Conservation (phyloP, 306 rosid genomes). For the Castanopsis chinensis region DNA sequence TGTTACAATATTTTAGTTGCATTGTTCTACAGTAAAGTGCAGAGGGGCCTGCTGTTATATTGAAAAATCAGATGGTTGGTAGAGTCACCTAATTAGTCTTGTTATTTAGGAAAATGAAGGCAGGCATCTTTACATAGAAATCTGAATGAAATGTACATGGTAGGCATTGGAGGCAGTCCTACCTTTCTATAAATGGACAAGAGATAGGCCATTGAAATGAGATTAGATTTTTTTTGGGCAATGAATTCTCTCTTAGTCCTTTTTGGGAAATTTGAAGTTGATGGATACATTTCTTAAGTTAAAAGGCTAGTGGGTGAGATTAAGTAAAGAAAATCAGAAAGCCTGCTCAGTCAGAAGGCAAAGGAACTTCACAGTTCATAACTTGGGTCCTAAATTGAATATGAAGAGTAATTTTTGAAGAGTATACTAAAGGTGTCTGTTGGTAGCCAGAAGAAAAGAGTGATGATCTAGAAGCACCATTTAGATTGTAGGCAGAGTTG, state of each 20-base stretch:
- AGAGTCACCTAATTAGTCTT: too few relatives aligned
- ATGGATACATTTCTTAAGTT: slow-evolving; percentile 64
- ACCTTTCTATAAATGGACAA: not conserved
- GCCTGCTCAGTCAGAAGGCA: slow-evolving; percentile 33
- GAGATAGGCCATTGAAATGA: not conserved
- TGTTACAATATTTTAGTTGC: too few relatives aligned
- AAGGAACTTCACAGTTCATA: slow-evolving; percentile 36
- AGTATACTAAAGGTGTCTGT: not conserved
- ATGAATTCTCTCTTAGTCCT: slow-evolving; percentile 10
- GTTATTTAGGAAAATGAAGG: too few relatives aligned
- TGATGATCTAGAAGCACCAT: not conserved
- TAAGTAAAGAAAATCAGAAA: slow-evolving; percentile 66
- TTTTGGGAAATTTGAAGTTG: slow-evolving; percentile 88
- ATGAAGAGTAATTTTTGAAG: not conserved
- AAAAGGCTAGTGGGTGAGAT: slow-evolving; percentile 48
- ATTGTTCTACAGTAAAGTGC: too few relatives aligned
- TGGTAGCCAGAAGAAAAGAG: too few relatives aligned
- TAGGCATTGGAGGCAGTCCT: not conserved
- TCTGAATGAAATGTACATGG: not conserved
- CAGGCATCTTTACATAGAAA: too few relatives aligned
- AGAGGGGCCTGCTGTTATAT: too few relatives aligned
- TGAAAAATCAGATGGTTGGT: too few relatives aligned
- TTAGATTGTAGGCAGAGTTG: not conserved
- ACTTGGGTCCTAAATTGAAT: not conserved
- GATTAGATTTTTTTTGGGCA: not conserved